Evolutionary conservation across 2,329 filamentous ascomycete species (phyloP), one percentile per base, ranked within the genome.

Genomic region (Alternaria ventricosa): DNA sequence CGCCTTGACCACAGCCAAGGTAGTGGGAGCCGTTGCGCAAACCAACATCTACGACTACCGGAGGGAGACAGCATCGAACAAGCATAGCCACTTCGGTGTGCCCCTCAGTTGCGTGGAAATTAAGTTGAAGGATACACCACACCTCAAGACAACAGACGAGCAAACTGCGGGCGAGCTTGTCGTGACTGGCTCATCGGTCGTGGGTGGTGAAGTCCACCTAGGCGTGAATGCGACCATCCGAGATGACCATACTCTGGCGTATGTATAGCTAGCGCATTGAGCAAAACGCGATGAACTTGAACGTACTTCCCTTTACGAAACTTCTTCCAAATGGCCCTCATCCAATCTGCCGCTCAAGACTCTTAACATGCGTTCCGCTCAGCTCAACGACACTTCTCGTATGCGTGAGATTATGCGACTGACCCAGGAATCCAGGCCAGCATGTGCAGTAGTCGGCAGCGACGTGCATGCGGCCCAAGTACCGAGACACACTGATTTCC

Each of bases 1-100:
- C 79, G 94, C 94, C 4, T 85, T 99, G 58, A 92, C 93, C 18
- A 89, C 92, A 1, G 84, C 93, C 23, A 88, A 88, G 64, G 92
- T 98, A n/a, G 95, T 94, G 3, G 96, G 96, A 41, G 91, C 94
- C 1, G 88, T 97, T n/a, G 85, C 91, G 1, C 95, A 98, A 82
- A 97, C 92, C 8, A 90, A 92, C 65, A 86, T 94, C 43, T 96
- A 92, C 75, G 95, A 98, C 78, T 98, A 98, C 79, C 85, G 95
- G 53, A 69, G 85, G 86, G 41, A 79, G 44, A 76, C 79, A 46
- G 55, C 69, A 7, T 76, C 67, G 67, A 76, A 71, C 56, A 79
- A 83, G 47, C 81, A 82, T 49, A 84, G 80, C 61, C 94, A 97
- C 78, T 97, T 98, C 75, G 96, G 96, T 4, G 85, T 91, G 10